Conservation (phyloP, 257 asterid species). For the Plantago elongata region DNA sequence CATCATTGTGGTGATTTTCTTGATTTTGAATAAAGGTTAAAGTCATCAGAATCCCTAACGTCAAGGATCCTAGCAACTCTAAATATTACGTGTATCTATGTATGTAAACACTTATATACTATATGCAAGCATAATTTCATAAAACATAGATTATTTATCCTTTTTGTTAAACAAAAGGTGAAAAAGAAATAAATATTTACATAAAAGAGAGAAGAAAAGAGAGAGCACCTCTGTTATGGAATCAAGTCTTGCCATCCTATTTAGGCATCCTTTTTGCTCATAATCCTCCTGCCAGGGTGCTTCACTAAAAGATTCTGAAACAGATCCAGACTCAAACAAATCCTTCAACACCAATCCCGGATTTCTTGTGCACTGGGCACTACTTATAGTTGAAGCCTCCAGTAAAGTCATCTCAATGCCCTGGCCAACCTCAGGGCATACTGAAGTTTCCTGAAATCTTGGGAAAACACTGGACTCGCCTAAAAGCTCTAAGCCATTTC, state of each 20-base stretch:
- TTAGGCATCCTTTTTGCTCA: conserved; percentile 35
- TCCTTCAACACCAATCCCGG: conserved; percentile 46
- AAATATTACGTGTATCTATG: conserved; percentile 1
- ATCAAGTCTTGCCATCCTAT: conserved; percentile 37
- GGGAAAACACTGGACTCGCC: conserved; percentile 15
- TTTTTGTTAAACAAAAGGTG: no score
- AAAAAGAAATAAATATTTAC: no score
- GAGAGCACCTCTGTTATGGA: conserved; percentile 49
- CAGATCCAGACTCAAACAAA: conserved; percentile 45
- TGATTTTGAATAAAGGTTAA: no score
- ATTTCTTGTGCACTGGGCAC: conserved; percentile 33
- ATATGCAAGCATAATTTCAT: neutral
- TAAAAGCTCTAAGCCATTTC: conserved; percentile 31
- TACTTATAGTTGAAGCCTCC: conserved; percentile 40
- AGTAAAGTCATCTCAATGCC: conserved; percentile 61
- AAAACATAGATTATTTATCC: no score
- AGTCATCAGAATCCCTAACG: neutral
- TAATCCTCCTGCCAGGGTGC: conserved; percentile 40
- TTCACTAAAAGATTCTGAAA: conserved; percentile 36
- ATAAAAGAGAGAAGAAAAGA: no score
- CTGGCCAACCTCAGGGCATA: conserved; percentile 29
- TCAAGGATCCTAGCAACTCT: neutral
- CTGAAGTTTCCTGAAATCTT: conserved; percentile 18
- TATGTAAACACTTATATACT: neutral
- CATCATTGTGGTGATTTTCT: no score